Evolutionary conservation across 2,329 filamentous ascomycete genomes (phyloP).

Genomic region (Xylariaceae sp.): DNA sequence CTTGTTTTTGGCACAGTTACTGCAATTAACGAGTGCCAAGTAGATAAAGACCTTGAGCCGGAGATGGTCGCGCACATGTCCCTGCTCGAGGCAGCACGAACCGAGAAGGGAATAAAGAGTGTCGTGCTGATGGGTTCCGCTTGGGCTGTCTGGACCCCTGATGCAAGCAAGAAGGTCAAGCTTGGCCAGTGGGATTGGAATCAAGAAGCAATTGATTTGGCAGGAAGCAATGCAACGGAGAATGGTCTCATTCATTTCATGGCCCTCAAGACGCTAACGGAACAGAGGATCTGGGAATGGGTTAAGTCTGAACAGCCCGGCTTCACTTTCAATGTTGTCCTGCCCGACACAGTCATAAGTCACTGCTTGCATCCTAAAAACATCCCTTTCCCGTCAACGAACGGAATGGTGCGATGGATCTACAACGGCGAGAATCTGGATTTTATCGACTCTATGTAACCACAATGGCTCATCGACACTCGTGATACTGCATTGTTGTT

Average conservation of each 20-base stretch:
- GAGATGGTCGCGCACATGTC: not conserved
- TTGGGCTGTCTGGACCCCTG: not conserved
- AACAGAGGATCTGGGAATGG: slow-evolving; percentile 5
- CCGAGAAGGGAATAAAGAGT: not conserved
- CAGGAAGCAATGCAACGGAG: not conserved
- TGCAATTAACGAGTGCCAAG: not conserved
- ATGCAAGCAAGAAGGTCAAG: not conserved
- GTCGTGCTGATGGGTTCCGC: slow-evolving; percentile 1
- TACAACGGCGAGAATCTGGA: not conserved
- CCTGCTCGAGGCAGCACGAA: not conserved
- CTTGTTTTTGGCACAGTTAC: not conserved
- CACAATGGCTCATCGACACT: not conserved
- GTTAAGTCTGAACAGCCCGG: not conserved
- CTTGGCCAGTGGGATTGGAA: not conserved
- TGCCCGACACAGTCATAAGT: not conserved
- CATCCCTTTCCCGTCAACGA: not conserved
- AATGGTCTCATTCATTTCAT: not conserved
- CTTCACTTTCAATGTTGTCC: not conserved
- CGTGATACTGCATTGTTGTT: not conserved
- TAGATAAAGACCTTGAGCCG: not conserved
- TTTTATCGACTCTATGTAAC: not conserved
- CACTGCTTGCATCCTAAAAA: not conserved
- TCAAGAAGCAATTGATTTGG: not conserved
- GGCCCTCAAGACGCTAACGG: not conserved
- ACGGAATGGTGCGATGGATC: not conserved